Evolutionary conservation across 1,139 yeast genomes (phyloP).

Genomic region (Entelexis sorbosivorans): DNA sequence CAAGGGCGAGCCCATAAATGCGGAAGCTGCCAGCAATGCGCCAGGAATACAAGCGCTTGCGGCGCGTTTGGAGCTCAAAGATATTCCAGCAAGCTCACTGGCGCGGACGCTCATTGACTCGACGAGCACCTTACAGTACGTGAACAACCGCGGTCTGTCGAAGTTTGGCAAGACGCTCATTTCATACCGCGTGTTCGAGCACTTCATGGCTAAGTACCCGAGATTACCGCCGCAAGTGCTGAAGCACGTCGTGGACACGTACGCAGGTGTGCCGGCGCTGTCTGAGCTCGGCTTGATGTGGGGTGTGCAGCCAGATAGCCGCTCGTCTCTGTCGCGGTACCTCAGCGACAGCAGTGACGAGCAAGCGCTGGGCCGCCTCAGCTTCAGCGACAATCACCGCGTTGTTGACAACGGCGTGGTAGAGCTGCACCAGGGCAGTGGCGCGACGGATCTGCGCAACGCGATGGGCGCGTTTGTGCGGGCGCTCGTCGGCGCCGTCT

Average conservation of each 20-base stretch:
- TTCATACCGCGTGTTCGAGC: conserved; percentile 64
- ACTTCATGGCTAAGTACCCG: conserved; percentile 67
- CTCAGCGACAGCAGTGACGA: conserved; percentile 59
- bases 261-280: conserved; percentile 44
- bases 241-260: conserved; percentile 30
- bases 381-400: conserved; percentile 26
- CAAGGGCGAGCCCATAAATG: conserved; percentile 30
- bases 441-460: conserved; percentile 27
- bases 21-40: conserved; percentile 43
- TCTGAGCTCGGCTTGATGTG: conserved; percentile 55
- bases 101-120: conserved; percentile 68
- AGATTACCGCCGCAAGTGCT: conserved; percentile 75
- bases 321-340: conserved; percentile 54
- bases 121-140: conserved; percentile 34
- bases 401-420: conserved; percentile 37
- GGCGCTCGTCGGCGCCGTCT: conserved; percentile 37
- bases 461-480: conserved; percentile 43
- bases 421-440: conserved; percentile 24
- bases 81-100: conserved; percentile 53
- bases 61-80: conserved; percentile 45
- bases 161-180: conserved; percentile 70
- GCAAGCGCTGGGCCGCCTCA: conserved; percentile 29
- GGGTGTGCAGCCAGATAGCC: conserved; percentile 77
- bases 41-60: conserved; percentile 74
- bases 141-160: conserved; percentile 70